Evolutionary conservation across 805 yeast genomes (phyloP).

Genomic region (Ogataea zsoltii): DNA sequence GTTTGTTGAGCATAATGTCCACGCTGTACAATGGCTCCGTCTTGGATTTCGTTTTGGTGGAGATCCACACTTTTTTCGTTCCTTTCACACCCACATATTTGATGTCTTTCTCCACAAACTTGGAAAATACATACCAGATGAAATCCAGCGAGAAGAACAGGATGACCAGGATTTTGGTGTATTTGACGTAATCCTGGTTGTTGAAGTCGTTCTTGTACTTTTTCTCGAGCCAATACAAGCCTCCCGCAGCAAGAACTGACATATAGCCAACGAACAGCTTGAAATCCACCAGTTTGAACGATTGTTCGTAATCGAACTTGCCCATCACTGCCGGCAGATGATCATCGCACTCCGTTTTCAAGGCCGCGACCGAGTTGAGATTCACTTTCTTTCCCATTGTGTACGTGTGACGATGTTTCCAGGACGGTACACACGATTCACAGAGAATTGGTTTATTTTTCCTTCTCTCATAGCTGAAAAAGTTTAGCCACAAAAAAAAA

Average conservation of each 20-base stretch:
- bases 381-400: constrained; percentile 32
- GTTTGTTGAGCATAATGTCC: constrained; percentile 32
- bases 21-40: constrained; percentile 47
- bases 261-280: constrained; percentile 51
- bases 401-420: too few species aligned
- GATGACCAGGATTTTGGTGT: constrained; percentile 38
- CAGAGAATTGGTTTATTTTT: too few species aligned
- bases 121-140: constrained; percentile 37
- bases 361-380: constrained; percentile 45
- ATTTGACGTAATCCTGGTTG: constrained; percentile 36
- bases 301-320: constrained; percentile 47
- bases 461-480: too few species aligned
- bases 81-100: constrained; percentile 47
- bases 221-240: constrained; percentile 50
- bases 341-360: constrained; percentile 53
- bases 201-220: constrained; percentile 42
- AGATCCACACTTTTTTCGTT: constrained; percentile 38
- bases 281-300: constrained; percentile 45
- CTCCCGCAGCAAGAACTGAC: constrained; percentile 48
- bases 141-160: constrained; percentile 40
- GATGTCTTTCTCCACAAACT: constrained; percentile 41
- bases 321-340: constrained; percentile 42
- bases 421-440: too few species aligned
- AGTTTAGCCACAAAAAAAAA: too few species aligned
- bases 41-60: constrained; percentile 38